phyloP scores from a whole-genome alignment of 495 filamentous ascomycete genomes.

The Pseudotulostoma volvatum region DNA sequence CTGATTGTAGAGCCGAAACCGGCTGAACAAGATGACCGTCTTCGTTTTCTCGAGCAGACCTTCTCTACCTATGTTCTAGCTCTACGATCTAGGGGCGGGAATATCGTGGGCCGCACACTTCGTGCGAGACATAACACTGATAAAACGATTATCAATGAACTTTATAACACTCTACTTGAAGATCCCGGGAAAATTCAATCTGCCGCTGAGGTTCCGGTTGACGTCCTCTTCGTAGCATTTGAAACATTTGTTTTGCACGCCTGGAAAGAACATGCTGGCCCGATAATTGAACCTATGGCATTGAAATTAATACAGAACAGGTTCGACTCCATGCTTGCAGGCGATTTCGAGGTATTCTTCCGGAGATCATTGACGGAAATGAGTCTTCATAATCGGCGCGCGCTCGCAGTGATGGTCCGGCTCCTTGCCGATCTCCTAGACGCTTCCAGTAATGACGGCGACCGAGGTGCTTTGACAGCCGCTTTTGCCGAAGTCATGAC shows the following conservation, averaged over 20 bases:
- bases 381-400: conserved; percentile 82
- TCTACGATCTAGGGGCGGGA: conserved; percentile 67
- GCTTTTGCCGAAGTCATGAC: conserved; percentile 84
- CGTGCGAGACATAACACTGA: conserved; percentile 55
- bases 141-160: conserved; percentile 66
- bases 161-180: conserved; percentile 80
- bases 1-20: conserved; percentile 15
- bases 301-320: conserved; percentile 56
- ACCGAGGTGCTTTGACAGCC: conserved; percentile 75
- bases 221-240: conserved; percentile 86
- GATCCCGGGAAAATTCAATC: conserved; percentile 58
- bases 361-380: conserved; percentile 57
- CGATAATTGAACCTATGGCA: conserved; percentile 48
- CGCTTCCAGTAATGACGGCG: conserved; percentile 85
- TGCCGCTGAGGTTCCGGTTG: conserved; percentile 59
- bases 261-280: conserved; percentile 80
- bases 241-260: conserved; percentile 83
- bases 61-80: conserved; percentile 72
- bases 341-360: conserved; percentile 77
- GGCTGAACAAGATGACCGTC: conserved; percentile 25
- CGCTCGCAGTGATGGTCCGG: conserved; percentile 68
- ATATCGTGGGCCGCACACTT: conserved; percentile 60
- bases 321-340: conserved; percentile 53
- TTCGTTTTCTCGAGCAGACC: conserved; percentile 66
- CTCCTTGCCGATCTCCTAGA: conserved; percentile 80